Conservation (phyloP, 495 filamentous ascomycete genomes). For the Neurospora tetraspora region DNA sequence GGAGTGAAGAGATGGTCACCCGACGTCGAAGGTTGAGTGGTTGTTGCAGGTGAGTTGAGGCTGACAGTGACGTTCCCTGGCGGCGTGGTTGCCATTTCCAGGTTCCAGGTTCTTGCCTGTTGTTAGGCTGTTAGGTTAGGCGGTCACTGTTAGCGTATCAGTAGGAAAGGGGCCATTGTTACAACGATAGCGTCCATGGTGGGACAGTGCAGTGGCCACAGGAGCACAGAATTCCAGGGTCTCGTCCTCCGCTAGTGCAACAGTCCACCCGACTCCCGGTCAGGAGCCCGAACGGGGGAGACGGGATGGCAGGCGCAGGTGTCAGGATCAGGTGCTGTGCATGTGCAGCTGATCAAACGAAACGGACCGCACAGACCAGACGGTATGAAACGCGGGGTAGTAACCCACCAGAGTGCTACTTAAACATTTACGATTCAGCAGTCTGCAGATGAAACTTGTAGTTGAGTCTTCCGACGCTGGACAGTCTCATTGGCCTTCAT, state of each 20-base stretch:
- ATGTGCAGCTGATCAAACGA: not conserved
- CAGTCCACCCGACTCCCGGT: not conserved
- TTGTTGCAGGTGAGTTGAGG: not conserved
- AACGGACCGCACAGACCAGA: not conserved
- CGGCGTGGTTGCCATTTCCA: not conserved
- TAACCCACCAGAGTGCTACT: not conserved
- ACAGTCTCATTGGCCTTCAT: not conserved
- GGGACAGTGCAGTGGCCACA: not conserved
- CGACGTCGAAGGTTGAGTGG: not conserved
- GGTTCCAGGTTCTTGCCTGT: not conserved
- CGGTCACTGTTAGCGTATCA: not conserved
- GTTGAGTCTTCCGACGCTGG: not conserved
- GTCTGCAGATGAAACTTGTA: not conserved
- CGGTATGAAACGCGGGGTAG: not conserved
- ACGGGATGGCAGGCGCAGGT: not conserved
- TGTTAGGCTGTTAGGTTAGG: not conserved
- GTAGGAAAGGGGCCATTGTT: not conserved
- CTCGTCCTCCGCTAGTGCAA: not conserved
- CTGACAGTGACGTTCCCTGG: not conserved
- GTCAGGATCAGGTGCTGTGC: not conserved
- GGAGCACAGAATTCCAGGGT: not conserved
- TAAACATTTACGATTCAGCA: not conserved
- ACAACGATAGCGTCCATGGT: not conserved
- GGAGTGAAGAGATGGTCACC: not conserved
- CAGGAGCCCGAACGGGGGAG: not conserved